Evolutionary conservation across 1,284 basidiomycete genomes (phyloP), one percentile per base, ranked within the genome.

Genomic region (Ceratobasidium sp.): DNA sequence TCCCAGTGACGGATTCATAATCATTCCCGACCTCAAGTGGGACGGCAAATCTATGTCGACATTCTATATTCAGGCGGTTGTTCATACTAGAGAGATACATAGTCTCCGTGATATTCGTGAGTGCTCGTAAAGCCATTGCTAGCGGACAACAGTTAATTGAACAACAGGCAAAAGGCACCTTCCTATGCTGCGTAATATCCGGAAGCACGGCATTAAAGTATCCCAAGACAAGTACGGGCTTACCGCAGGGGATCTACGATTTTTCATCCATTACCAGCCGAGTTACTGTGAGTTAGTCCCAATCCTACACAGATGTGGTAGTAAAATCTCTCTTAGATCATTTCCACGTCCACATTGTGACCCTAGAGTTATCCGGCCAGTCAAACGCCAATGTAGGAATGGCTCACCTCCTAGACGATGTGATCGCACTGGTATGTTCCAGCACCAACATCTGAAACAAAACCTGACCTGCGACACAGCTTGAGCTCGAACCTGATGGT

Each of bases 191-290:
- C 87, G 87, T 50, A 87, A 87, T 14, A 96, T 99, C 77, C 88
- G 88, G 27, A 81, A 82, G 0, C 88, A 91, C 79, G 90, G 91
- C 1, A 84, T 85, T 55, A 83, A 83, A 1, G 83, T 92, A 3
- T 92, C 90, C 0, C 82, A 86, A 66, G 88, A 90, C 60, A 88
- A 87, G 80, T 97, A 91, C 89, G 89, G 89, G 0, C 84, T 96
- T 2, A 84, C 84, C 0, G 80, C 83, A 2, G 90, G 90, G 1
- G 87, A 90, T 30, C 82, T 98, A 78, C 86, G 96, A 78, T 89
- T 97, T 86, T 97, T 93, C 82, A 86, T 99, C 35, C 97, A 99
- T 83, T 99, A 99, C 83, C 97, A 98, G 83, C 97, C 97, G 0
- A 95, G 92, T 54, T 99, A 98, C 83, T 99, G 97, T 97, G 80